Percentiles rank a stretch among this genome's conserved stretches.
Conservation (phyloP, 305 asterid species). For the Coffea humblotiana region DNA sequence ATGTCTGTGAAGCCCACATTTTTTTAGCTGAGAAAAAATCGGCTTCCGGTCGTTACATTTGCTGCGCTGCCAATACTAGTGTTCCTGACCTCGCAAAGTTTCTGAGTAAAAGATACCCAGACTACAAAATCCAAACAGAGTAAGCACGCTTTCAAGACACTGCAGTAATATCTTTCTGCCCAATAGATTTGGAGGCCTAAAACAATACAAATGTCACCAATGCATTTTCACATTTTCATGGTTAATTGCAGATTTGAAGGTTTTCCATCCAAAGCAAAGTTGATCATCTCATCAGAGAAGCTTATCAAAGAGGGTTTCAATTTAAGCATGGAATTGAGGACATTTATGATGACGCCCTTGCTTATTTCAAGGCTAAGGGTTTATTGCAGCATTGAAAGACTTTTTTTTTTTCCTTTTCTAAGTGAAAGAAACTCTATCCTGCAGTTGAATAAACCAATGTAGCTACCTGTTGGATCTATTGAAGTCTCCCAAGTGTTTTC, state of each 20-base stretch:
- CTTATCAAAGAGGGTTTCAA: conserved; percentile 34
- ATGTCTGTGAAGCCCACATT: no score
- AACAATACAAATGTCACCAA: no score
- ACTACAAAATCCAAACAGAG: no score
- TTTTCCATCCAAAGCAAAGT: conserved; percentile 26
- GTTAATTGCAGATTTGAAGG: conserved; percentile 14
- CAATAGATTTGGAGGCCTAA: no score
- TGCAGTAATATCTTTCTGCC: no score
- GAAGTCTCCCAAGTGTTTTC: not conserved
- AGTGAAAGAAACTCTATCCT: not conserved
- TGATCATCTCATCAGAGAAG: conserved; percentile 30
- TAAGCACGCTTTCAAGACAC: no score
- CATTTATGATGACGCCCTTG: conserved; percentile 26
- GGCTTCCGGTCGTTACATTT: no score
- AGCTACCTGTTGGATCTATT: not conserved
- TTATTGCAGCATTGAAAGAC: conserved; percentile 10
- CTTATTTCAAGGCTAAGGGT: conserved; percentile 22
- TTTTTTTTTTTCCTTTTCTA: not conserved
- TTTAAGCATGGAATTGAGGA: conserved; percentile 27
- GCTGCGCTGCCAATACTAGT: no score
- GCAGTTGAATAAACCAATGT: not conserved
- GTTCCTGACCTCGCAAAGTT: no score
- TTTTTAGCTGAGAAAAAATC: no score
- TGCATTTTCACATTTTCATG: not conserved
- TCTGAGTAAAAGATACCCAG: no score